Conservation (phyloP, 2,329 filamentous ascomycete genomes). For the Rhexocercosporidium sp. region DNA sequence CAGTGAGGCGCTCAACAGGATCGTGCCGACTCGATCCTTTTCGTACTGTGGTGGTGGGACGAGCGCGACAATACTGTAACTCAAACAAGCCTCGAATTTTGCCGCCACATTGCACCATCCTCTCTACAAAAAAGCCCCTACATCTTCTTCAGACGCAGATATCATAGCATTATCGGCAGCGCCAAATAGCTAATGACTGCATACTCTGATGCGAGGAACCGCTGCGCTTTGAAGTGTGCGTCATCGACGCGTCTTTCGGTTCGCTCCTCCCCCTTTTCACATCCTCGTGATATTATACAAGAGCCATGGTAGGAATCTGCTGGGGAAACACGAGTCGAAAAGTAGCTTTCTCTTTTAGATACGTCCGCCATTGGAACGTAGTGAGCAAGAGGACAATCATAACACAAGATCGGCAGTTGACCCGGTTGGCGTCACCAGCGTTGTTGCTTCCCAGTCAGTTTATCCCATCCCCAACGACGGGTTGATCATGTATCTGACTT, state of each 20-base stretch:
- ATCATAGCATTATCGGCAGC: not conserved
- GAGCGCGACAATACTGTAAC: too few species aligned
- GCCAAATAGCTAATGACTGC: not conserved
- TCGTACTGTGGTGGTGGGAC: not conserved
- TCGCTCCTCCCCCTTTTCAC: not conserved
- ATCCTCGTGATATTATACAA: not conserved
- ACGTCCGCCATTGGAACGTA: not conserved
- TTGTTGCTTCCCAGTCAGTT: not conserved
- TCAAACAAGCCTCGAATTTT: too few species aligned
- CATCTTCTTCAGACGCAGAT: not conserved
- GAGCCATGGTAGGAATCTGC: not conserved
- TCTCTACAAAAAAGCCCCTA: too few species aligned
- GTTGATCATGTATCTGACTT: not conserved
- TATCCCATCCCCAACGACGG: not conserved
- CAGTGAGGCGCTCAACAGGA: too few species aligned
- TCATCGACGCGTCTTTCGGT: too few species aligned
- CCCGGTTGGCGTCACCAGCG: not conserved
- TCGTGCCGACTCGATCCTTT: too few species aligned
- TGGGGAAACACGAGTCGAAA: not conserved
- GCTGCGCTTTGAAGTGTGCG: not conserved
- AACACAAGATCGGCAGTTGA: not conserved
- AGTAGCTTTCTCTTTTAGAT: not conserved
- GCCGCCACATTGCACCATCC: too few species aligned
- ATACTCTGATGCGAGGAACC: not conserved
- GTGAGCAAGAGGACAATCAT: not conserved